Conservation (phyloP, 2,329 filamentous ascomycete genomes). For the Nectriaceae sp. region DNA sequence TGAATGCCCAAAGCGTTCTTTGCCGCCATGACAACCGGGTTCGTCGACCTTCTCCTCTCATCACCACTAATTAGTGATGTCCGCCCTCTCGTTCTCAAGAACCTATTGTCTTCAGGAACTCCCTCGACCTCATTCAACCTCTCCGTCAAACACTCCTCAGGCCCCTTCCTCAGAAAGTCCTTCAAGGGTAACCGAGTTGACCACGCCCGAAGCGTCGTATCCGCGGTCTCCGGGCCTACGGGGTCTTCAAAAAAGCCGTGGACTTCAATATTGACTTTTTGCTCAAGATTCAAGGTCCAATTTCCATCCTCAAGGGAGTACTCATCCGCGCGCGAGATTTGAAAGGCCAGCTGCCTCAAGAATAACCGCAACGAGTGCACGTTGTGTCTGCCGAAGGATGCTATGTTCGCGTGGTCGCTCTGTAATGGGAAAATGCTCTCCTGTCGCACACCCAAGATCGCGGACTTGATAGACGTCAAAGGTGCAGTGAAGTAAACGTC, state of each 20-base stretch:
- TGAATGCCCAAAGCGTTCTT: conserved; percentile 38
- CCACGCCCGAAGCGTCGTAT: conserved; percentile 50
- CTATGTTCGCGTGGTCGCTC: conserved; percentile 56
- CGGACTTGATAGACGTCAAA: conserved; percentile 58
- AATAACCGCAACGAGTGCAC: conserved; percentile 47
- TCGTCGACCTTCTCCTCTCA: conserved; percentile 1
- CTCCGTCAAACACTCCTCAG: conserved; percentile 55
- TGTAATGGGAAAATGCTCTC: conserved; percentile 56
- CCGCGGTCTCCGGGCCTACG: conserved; percentile 28
- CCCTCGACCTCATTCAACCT: conserved; percentile 46
- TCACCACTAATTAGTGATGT: conserved; percentile 22
- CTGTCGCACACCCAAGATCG: conserved; percentile 50
- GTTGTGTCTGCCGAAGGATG: conserved; percentile 55
- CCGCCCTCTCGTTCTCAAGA: conserved; percentile 30
- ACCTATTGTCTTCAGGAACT: conserved; percentile 31
- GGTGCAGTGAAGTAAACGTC: conserved; percentile 61
- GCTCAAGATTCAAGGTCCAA: conserved; percentile 50
- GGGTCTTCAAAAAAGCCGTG: conserved; percentile 62
- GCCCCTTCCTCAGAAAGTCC: conserved; percentile 58
- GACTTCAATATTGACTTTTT: conserved; percentile 57
- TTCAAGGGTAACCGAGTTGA: conserved; percentile 51
- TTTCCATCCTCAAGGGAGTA: conserved; percentile 35
- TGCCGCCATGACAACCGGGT: conserved; percentile 13
- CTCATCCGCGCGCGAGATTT: conserved; percentile 37
- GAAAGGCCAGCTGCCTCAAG: conserved; percentile 34